Conservation (phyloP, 1,139 yeast genomes). For the Candida sp. region DNA sequence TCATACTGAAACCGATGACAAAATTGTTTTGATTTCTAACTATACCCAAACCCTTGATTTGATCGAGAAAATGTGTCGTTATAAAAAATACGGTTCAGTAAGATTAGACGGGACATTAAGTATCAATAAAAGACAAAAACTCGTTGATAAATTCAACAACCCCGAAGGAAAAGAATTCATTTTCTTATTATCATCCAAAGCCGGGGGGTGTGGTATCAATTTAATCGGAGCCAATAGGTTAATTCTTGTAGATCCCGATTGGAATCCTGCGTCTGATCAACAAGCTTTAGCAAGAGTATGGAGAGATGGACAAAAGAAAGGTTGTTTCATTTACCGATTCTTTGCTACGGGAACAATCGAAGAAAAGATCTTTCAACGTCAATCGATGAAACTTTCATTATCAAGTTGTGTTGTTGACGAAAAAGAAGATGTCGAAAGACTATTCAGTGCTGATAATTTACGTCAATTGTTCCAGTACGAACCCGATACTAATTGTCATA, state of each 20-base stretch:
- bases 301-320: conserved; percentile 99
- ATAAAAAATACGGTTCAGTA: conserved; percentile 69
- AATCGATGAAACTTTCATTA: conserved; percentile 90
- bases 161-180: conserved; percentile 89
- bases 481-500: conserved; percentile 72
- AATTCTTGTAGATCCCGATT: conserved; percentile 90
- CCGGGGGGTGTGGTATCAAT: conserved; percentile 99
- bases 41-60: conserved; percentile 93
- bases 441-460: conserved; percentile 80
- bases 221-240: conserved; percentile 94
- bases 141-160: conserved; percentile 88
- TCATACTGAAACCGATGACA: conserved; percentile 80
- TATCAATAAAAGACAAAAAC: conserved; percentile 87
- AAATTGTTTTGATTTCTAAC: conserved; percentile 90
- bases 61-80: conserved; percentile 81
- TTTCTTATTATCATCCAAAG: conserved; percentile 87
- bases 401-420: conserved; percentile 98
- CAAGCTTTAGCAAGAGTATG: conserved; percentile 98
- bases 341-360: conserved; percentile 95
- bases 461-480: conserved; percentile 73
- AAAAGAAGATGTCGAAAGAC: conserved; percentile 89
- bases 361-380: conserved; percentile 94
- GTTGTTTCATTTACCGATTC: conserved; percentile 90
- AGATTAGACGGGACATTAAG: conserved; percentile 92
- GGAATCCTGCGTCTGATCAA: conserved; percentile 99